Evolutionary conservation across 805 yeast genomes (phyloP).

Genomic region (Wickerhamiella parazyma): DNA sequence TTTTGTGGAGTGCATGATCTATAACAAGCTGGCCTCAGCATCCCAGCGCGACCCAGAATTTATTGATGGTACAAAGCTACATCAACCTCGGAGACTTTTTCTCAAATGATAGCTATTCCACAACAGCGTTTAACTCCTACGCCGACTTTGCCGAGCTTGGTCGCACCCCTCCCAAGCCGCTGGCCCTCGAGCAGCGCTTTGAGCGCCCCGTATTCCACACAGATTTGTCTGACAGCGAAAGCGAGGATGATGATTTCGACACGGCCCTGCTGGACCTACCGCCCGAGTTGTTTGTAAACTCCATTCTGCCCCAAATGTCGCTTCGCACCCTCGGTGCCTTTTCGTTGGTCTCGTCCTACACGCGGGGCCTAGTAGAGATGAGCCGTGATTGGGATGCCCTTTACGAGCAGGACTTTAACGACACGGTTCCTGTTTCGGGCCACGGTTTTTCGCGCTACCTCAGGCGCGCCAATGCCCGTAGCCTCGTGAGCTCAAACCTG

Average conservation of each 20-base stretch:
- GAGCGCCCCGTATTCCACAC: neutral
- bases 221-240: conserved; percentile 2
- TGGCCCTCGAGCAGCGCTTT: conserved; percentile 1
- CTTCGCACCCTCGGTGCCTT: neutral
- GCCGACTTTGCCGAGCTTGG: neutral
- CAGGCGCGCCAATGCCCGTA: conserved; percentile 1
- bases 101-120: neutral
- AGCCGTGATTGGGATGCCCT: conserved; percentile 4
- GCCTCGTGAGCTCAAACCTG: neutral
- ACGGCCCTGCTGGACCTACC: conserved; percentile 2
- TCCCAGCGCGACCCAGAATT: neutral
- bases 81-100: neutral
- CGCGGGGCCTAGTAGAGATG: neutral
- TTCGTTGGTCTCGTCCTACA: neutral
- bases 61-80: conserved; percentile 1
- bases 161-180: conserved; percentile 3
- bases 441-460: conserved; percentile 4
- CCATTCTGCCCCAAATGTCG: conserved; percentile 5
- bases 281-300: neutral
- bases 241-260: conserved; percentile 1
- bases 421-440: neutral
- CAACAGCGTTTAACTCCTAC: conserved; percentile 2
- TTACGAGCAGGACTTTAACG: conserved; percentile 1
- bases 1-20: conserved; percentile 7
- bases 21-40: neutral